These are phyloP conservation scores for Phoma herbarum DNA, from an alignment of 2,329 filamentous ascomycete species.

Conservation along the genomic window DNA sequence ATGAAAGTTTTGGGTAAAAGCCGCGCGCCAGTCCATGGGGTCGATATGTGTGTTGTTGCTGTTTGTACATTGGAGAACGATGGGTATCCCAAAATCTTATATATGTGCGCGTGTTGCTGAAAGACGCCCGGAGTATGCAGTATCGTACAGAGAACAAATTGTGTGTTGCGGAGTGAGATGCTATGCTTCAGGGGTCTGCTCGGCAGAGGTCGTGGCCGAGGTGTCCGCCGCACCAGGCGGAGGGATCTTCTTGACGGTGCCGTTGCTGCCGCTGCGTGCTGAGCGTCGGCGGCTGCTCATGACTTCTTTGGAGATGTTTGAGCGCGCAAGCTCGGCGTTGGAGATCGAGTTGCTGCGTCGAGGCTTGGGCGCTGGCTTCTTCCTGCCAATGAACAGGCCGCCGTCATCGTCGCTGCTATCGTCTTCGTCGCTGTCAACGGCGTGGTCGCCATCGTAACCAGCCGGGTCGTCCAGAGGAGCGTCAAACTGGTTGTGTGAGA, in stretches of 20 bases:
- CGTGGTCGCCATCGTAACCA: slow-evolving; percentile 53
- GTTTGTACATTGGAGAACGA: slow-evolving; percentile 21
- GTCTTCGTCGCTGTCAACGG: slow-evolving; percentile 54
- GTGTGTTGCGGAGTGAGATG: slow-evolving; percentile 1
- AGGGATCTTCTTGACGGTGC: slow-evolving; percentile 60
- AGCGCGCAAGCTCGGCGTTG: slow-evolving; percentile 48
- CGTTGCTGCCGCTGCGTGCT: slow-evolving; percentile 59
- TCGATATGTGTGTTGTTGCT: slow-evolving; percentile 14
- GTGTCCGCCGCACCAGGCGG: slow-evolving; percentile 28
- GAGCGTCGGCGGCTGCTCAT: slow-evolving; percentile 49
- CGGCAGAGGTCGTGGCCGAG: slow-evolving; percentile 1
- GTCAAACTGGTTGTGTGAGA: slow-evolving; percentile 44
- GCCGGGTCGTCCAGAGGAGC: slow-evolving; percentile 45
- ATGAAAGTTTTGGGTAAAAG: slow-evolving; percentile 11
- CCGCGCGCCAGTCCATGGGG: slow-evolving; percentile 18
- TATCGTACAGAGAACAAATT: slow-evolving; percentile 19
- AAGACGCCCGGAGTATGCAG: slow-evolving; percentile 18
- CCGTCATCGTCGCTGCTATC: slow-evolving; percentile 54
- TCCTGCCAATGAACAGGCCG: slow-evolving; percentile 51
- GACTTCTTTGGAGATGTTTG: slow-evolving; percentile 37
- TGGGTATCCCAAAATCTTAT: slow-evolving; percentile 17
- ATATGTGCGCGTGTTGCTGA: neutral
- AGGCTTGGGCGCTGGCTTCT: slow-evolving; percentile 40
- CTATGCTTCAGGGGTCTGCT: slow-evolving; percentile 12
- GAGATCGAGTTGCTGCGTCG: slow-evolving; percentile 51